Base-by-base conservation (phyloP, 2,329 filamentous ascomycete species). In the Ascochyta rabiei region DNA sequence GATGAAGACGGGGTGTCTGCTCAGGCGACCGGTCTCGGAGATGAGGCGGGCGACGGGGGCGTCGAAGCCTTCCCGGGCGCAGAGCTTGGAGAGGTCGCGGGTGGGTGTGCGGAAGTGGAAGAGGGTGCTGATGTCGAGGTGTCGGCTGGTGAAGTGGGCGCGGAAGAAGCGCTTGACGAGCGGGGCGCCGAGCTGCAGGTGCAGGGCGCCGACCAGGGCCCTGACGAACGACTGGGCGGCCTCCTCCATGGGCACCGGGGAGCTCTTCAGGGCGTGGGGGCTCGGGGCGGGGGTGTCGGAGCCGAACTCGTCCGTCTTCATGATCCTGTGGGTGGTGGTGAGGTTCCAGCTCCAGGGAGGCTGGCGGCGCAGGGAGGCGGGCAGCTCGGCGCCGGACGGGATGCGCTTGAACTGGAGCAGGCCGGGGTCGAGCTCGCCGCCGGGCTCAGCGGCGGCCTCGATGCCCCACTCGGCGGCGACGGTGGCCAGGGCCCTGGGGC, bases 381-480 rank as follows among this genome's bases (percentile, higher is more conserved):
- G 71, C 7, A 72, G 45, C 4, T 60, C 60, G 2, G 68, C 61
- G 9, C 71, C 71, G 8, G 68, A 60, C 19, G 54, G 59, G 46
- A 82, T 58, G 50, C 82, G 71, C 77, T 77, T 77, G 81, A 92
- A 96, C 73, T 98, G 95, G 57, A 99, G 81, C 48, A 96, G 81
- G 6, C 93, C 95, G 0, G 93, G 88, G 73, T 99, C 95, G 51
- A 98, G 93, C 78, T 98, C 93, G 55, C 86, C 86, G 45, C 93
- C 95, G 0, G 95, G 95, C 18, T 86, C 88, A 10, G 89, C 90
- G n/a, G 91, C 93, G 38, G 82, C 79, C 74, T 98, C 93, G 15
- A 98, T 86, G 77, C 95, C 95, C 95, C 95, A 99, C 78, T 95
- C 89, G 59, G 83, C 81, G 15, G 90, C 86, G 62, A 98, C 84